These are phyloP conservation scores for Candida dajiaensis DNA, from an alignment of 805 yeast genomes.

Conservation along the genomic window DNA sequence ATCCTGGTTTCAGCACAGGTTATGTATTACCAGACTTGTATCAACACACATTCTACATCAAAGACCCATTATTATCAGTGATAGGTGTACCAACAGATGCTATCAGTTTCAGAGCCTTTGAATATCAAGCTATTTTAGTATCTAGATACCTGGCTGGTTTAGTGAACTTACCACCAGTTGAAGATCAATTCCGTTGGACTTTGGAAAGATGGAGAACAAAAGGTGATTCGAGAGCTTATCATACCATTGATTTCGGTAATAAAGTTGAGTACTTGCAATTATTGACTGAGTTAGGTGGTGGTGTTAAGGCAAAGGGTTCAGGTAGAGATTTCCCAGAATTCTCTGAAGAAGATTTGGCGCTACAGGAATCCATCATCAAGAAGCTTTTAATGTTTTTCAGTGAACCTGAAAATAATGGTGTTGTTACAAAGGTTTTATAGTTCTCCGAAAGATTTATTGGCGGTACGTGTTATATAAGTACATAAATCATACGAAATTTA, in stretches of 20 bases:
- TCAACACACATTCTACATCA: conserved; percentile 27
- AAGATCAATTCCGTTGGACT: conserved; percentile 29
- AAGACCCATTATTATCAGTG: conserved; percentile 27
- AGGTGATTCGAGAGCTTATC: conserved; percentile 26
- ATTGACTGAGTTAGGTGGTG: conserved; percentile 25
- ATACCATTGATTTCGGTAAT: conserved; percentile 29
- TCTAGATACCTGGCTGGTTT: conserved; percentile 28
- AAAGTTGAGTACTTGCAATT: conserved; percentile 23
- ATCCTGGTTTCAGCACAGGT: conserved; percentile 24
- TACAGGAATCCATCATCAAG: conserved; percentile 4
- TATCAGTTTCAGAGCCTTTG: conserved; percentile 34
- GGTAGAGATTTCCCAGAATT: conserved; percentile 23
- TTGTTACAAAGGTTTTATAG: neutral
- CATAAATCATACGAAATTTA: too few relatives aligned
- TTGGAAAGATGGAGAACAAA: conserved; percentile 19
- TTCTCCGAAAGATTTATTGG: too few relatives aligned
- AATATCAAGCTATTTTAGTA: conserved; percentile 34
- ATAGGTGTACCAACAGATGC: conserved; percentile 35
- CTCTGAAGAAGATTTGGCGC: conserved; percentile 24
- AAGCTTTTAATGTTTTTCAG: conserved; percentile 16
- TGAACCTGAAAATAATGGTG: conserved; percentile 4
- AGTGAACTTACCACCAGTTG: conserved; percentile 24
- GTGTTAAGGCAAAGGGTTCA: conserved; percentile 8
- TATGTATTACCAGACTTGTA: conserved; percentile 24
- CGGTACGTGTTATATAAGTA: too few relatives aligned